Conservation (phyloP, 495 filamentous ascomycete species). For the Parathielavia hyrcaniae region DNA sequence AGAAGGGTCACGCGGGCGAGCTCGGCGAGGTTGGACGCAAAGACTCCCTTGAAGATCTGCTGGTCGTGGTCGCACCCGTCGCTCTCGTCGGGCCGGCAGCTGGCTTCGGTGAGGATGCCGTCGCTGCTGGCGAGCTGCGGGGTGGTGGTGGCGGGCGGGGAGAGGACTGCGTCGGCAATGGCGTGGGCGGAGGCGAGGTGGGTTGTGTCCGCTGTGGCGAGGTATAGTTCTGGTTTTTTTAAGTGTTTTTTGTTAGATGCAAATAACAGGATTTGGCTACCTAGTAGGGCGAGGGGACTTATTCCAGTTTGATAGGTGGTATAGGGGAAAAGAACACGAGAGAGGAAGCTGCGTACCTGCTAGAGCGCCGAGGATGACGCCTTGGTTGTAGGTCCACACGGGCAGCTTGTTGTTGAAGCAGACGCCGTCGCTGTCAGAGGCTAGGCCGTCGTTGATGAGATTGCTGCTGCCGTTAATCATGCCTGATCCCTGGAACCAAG, state of each 20-base stretch:
- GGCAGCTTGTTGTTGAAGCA: constrained; percentile 58
- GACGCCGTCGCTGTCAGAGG: constrained; percentile 27
- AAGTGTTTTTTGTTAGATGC: constrained; percentile 26
- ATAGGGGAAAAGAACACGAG: not conserved
- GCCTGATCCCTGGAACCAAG: constrained; percentile 57
- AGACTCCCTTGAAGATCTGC: constrained; percentile 69
- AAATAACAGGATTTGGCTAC: too few species aligned
- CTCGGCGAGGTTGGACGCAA: constrained; percentile 55
- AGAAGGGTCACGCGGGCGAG: constrained; percentile 37
- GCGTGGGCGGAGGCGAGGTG: constrained; percentile 48
- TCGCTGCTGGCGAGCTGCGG: constrained; percentile 27
- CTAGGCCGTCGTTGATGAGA: constrained; percentile 63
- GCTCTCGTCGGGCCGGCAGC: constrained; percentile 36
- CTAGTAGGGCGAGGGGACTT: too few species aligned
- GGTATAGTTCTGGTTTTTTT: constrained; percentile 22
- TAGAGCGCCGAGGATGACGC: constrained; percentile 62
- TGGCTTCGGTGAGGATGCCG: constrained; percentile 56
- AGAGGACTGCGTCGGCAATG: constrained; percentile 48
- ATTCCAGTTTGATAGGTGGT: too few species aligned
- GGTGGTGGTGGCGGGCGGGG: constrained; percentile 22
- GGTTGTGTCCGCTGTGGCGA: constrained; percentile 21
- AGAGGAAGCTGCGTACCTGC: constrained; percentile 43
- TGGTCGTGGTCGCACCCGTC: constrained; percentile 49
- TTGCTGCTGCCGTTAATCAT: constrained; percentile 53
- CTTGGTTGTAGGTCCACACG: constrained; percentile 70